phyloP scores from a whole-genome alignment of 176 grass and related monocot genomes.

The Alopecurus myosuroides region DNA sequence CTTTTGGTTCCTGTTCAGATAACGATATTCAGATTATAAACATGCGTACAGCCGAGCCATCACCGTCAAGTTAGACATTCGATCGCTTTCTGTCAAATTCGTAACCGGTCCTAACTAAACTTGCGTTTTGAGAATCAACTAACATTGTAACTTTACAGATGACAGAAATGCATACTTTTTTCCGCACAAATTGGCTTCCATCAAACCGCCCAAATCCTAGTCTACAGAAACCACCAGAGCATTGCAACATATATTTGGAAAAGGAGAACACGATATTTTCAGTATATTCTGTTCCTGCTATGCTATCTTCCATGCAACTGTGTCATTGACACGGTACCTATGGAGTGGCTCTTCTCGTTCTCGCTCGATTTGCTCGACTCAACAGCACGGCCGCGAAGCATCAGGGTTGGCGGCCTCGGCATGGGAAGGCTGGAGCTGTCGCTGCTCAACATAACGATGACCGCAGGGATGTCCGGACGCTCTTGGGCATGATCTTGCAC shows the following conservation, averaged over 20 bases:
- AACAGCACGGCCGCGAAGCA: slow-evolving; percentile 11
- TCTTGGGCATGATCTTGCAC: slow-evolving; percentile 78
- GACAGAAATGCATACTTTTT: neutral
- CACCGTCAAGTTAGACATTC: neutral
- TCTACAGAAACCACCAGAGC: slow-evolving; percentile 6
- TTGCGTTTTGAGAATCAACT: neutral
- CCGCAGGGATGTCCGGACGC: slow-evolving; percentile 50
- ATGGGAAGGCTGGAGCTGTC: slow-evolving; percentile 31
- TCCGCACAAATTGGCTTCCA: neutral
- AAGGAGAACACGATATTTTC: neutral
- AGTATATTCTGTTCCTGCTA: neutral
- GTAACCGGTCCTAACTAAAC: neutral
- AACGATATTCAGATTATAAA: neutral
- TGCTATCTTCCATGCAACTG: slow-evolving; percentile 57
- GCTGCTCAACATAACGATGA: slow-evolving; percentile 60
- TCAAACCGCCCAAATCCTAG: neutral
- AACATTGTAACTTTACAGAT: neutral
- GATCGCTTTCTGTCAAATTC: neutral
- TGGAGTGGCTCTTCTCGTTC: slow-evolving; percentile 37
- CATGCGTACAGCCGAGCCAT: neutral
- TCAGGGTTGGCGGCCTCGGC: slow-evolving; percentile 63
- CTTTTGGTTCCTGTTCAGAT: neutral
- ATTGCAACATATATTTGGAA: neutral
- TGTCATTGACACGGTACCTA: slow-evolving; percentile 41
- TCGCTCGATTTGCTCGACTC: slow-evolving; percentile 41